Percentiles rank a stretch among this genome's conserved stretches.
Conservation (phyloP, 768 basidiomycete species). For the Porpolomopsis calyptriformis region DNA sequence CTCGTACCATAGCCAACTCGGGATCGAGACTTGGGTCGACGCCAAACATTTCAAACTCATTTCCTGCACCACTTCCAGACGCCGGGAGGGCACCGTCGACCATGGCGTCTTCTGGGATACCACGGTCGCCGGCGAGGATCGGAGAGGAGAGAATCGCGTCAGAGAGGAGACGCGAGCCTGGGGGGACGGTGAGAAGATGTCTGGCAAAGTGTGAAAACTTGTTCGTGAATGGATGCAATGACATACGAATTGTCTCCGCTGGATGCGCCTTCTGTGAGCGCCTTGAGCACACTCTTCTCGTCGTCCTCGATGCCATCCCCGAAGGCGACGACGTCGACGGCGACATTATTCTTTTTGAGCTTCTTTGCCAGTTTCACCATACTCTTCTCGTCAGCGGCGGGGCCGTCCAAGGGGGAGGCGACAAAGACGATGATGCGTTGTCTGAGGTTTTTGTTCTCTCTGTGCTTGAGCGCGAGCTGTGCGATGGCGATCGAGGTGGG, state of each 20-base stretch:
- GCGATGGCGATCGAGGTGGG: conserved; percentile 88
- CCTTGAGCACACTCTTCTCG: conserved; percentile 54
- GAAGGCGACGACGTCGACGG: conserved; percentile 83
- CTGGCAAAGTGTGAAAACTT: conserved; percentile 27
- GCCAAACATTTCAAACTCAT: conserved; percentile 62
- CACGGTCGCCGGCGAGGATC: conserved; percentile 71
- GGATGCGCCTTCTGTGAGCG: conserved; percentile 74
- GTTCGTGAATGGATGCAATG: conserved; percentile 2
- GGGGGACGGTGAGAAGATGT: conserved; percentile 70
- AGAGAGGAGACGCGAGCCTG: conserved; percentile 72
- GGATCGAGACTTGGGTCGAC: conserved; percentile 95
- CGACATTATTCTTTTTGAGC: conserved; percentile 98
- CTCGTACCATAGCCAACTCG: conserved; percentile 87
- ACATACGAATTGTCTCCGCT: conserved; percentile 83
- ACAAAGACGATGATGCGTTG: conserved; percentile 94
- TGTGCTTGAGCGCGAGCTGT: conserved; percentile 91
- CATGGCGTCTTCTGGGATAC: conserved; percentile 56
- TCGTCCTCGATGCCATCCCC: conserved; percentile 82
- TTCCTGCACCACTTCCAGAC: conserved; percentile 35
- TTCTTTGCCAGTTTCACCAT: conserved; percentile 91
- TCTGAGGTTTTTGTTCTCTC: conserved; percentile 96
- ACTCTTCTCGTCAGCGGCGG: conserved; percentile 61
- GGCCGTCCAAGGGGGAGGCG: conserved; percentile 72
- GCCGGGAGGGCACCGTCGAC: conserved; percentile 38
- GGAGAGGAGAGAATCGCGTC: conserved; percentile 74